phyloP scores from a whole-genome alignment of 2,329 filamentous ascomycete genomes.

The Aspergillus sergii region DNA sequence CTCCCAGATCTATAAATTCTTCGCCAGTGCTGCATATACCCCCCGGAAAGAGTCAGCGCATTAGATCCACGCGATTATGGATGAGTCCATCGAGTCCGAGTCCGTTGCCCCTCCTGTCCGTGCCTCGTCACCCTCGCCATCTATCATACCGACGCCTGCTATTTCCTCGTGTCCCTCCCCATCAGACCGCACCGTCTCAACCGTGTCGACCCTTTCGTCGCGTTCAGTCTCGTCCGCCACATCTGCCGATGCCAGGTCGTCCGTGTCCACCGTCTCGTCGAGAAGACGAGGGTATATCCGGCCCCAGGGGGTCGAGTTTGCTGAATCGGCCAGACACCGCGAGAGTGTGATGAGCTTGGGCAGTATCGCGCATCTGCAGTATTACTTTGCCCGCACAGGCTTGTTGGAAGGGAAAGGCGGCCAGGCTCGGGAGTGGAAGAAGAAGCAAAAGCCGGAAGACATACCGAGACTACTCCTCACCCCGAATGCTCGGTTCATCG shows the following conservation, averaged over 20 bases:
- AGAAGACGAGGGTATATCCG: slow-evolving; percentile 81
- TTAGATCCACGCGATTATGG: slow-evolving; percentile 27
- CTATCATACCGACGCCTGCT: slow-evolving; percentile 45
- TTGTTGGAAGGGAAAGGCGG: slow-evolving; percentile 91
- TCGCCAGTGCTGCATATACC: slow-evolving; percentile 3
- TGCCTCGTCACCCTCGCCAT: slow-evolving; percentile 44
- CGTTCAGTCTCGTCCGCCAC: slow-evolving; percentile 48
- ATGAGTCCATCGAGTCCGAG: slow-evolving; percentile 28
- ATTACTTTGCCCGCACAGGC: slow-evolving; percentile 95
- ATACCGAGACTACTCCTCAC: slow-evolving; percentile 45
- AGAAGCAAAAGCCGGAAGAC: slow-evolving; percentile 45
- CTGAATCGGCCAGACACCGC: slow-evolving; percentile 82
- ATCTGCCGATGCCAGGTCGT: slow-evolving; percentile 46
- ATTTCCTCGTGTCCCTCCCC: slow-evolving; percentile 49
- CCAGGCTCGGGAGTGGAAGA: slow-evolving; percentile 73
- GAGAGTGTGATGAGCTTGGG: slow-evolving; percentile 96
- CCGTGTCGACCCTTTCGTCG: slow-evolving; percentile 50
- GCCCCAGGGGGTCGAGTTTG: slow-evolving; percentile 84
- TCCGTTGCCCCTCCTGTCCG: slow-evolving; percentile 29
- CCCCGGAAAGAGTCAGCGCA: slow-evolving; percentile 7
- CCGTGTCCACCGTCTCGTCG: slow-evolving; percentile 42
- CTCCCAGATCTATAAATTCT: slow-evolving; percentile 11
- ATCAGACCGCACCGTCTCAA: slow-evolving; percentile 47
- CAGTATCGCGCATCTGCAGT: slow-evolving; percentile 95
- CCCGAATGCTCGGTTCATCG: slow-evolving; percentile 41